Base-by-base conservation (phyloP, 148 eudicot genomes). In the Arctostaphylos glauca region DNA sequence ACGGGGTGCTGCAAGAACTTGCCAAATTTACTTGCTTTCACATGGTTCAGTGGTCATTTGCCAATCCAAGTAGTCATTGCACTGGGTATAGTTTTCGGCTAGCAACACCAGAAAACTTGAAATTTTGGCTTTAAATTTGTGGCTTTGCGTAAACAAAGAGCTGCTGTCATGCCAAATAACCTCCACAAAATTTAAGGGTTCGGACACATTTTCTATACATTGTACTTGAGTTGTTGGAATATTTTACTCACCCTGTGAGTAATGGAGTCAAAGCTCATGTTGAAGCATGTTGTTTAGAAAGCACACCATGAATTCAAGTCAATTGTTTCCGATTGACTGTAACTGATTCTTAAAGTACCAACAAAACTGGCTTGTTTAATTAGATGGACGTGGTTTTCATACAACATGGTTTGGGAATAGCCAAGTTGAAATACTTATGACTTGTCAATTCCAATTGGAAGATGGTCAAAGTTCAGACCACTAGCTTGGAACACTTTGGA, bases 281-380 rank as follows among this genome's bases (percentile, higher is more conserved):
- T 74, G 77, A 74, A 74, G 77, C 55, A 21, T 48, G 76, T 5
- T 74, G 77, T 47, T 74, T 74, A 74, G 53, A 23, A n/a, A 74
- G 55, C 55, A 21, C 16, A 14, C 55, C 38, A n/a, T 5, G 53
- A 38, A 16, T 48, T 74, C 38, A 74, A 21, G 16, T 70, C 10
- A 2, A n/a, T 21, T 12, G 14, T 74, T 74, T 49, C 16, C 38
- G 23, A 21, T 55, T 23, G 0, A 47, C 55, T 9, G 56, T 74
- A 21, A 48, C 55, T 49, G 15, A 55, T 74, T 74, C 77, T 47
- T 49, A 49, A 48, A 74, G 49, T 31, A n/a, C 55, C 55, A n/a
- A 47, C 54, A 21, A 74, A 72, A 74, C 5, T 47, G 71, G 25
- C 9, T 47, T 19, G 52, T 47, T 48, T 31, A 14, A 16, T 46